Evolutionary conservation across 176 grass and related monocot genomes (phyloP), one percentile per base, ranked within the genome.

Genomic region (Juncus inflexus): DNA sequence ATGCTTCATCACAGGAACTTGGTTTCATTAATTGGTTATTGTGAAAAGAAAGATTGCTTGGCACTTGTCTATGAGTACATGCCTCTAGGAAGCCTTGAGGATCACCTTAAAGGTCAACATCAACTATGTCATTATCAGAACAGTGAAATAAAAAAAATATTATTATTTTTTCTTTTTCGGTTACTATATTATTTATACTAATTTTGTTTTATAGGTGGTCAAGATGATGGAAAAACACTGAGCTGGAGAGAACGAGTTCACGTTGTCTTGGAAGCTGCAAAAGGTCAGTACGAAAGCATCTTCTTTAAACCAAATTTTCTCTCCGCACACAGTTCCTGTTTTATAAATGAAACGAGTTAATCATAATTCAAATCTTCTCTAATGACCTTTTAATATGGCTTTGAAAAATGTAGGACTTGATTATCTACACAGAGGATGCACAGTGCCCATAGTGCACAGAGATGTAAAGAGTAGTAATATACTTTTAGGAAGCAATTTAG

Each of bases 31-130:
- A 9, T 80, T 53, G 78, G 78, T 50, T 74, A 73, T 50, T 80
- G 77, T 9, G 71, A 62, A 70, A 60, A 67, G 52, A 12, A 51
- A 8, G 42, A 65, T 53, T 66, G 72, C n/a, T 8, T 80, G 10
- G 77, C 58, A 8, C 67, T 79, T n/a, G 40, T 73, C 61, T 79
- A 79, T 41, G 77, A 79, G 42, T 79, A 60, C 62, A 80, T 80
- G 78, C 35, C 78, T 67, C 12, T 38, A 42, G 78, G 78, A 14
- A 74, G 14, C 53, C 62, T 80, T 58, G 42, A 61, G 1, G 69
- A 80, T 74, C 69, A 74, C 50, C 50, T 80, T 13, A 55, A 55
- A 74, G 70, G 78, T 80, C 47, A 12, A 6, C 19, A 28, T 28
- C 40, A 28, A 28, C 19, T 28, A 28, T 28, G 19, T 28, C 19